These are phyloP conservation scores for Fusarium mexicanum DNA, from an alignment of 2,329 filamentous ascomycete species.

Conservation along the genomic window DNA sequence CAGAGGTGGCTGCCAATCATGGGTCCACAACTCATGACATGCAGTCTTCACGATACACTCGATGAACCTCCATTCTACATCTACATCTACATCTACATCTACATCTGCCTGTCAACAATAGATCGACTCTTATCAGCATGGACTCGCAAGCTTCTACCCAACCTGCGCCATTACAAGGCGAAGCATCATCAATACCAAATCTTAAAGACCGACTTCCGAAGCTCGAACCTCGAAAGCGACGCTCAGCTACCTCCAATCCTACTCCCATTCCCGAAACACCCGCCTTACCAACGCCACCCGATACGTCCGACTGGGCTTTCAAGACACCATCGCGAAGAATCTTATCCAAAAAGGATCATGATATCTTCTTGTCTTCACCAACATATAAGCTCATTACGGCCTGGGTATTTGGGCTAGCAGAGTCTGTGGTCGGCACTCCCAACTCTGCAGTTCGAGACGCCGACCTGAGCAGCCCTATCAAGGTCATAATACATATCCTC, in stretches of 20 bases:
- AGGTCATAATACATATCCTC: slow-evolving; percentile 74
- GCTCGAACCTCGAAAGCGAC: slow-evolving; percentile 71
- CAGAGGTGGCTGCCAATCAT: slow-evolving; percentile 22
- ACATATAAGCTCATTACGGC: slow-evolving; percentile 80
- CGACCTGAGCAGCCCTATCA: slow-evolving; percentile 69
- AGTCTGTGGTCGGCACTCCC: slow-evolving; percentile 77
- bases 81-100: slow-evolving; percentile 16
- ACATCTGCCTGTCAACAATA: slow-evolving; percentile 2
- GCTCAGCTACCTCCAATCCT: slow-evolving; percentile 61
- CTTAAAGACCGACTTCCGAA: slow-evolving; percentile 70
- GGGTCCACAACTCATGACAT: slow-evolving; percentile 24
- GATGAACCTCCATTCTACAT: slow-evolving; percentile 7
- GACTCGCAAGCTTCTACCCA: slow-evolving; percentile 35
- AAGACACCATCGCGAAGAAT: slow-evolving; percentile 79
- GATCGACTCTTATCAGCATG: slow-evolving; percentile 35
- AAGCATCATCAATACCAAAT: slow-evolving; percentile 42
- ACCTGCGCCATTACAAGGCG: slow-evolving; percentile 9
- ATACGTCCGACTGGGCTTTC: slow-evolving; percentile 69
- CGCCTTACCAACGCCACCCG: slow-evolving; percentile 73
- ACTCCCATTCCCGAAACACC: slow-evolving; percentile 80
- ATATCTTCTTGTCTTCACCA: slow-evolving; percentile 80
- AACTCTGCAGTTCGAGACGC: slow-evolving; percentile 67
- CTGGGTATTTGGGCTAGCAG: slow-evolving; percentile 88
- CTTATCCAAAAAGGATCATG: slow-evolving; percentile 81
- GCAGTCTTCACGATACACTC: slow-evolving; percentile 1